Evolutionary conservation across 768 basidiomycete genomes (phyloP).

Genomic region (Mycena albidolilacea): DNA sequence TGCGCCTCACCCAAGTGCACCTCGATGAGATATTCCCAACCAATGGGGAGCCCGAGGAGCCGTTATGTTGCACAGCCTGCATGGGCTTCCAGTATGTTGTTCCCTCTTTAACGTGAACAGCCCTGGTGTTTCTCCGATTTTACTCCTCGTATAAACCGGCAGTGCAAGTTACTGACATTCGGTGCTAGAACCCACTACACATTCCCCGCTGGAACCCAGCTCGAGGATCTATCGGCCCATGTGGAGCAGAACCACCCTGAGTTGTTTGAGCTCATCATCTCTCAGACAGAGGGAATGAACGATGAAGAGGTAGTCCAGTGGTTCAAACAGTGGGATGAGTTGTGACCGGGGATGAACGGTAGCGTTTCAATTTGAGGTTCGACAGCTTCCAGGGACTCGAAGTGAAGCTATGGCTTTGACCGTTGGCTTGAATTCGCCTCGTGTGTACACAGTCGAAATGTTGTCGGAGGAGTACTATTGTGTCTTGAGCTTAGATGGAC

Average conservation of each 20-base stretch:
- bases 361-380: too few species aligned
- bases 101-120: too few species aligned
- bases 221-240: slow-evolving; percentile 10
- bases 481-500: too few species aligned
- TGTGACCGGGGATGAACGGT: too few species aligned
- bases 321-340: background rate
- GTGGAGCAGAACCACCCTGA: background rate
- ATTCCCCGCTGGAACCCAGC: background rate
- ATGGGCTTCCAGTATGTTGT: background rate
- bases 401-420: too few species aligned
- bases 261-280: background rate
- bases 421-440: too few species aligned
- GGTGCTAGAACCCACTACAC: background rate
- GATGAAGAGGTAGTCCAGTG: background rate
- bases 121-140: too few species aligned
- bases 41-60: background rate
- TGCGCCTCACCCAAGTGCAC: background rate
- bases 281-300: slow-evolving; percentile 8
- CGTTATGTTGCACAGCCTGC: background rate
- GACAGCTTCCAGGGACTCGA: too few species aligned
- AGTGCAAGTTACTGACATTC: too few species aligned
- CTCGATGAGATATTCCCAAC: background rate
- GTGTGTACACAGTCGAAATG: too few species aligned
- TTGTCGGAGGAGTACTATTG: too few species aligned
- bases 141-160: too few species aligned